Evolutionary conservation across 495 filamentous ascomycete species (phyloP), one percentile per base, ranked within the genome.

Genomic region (Aspergillus nidulans): DNA sequence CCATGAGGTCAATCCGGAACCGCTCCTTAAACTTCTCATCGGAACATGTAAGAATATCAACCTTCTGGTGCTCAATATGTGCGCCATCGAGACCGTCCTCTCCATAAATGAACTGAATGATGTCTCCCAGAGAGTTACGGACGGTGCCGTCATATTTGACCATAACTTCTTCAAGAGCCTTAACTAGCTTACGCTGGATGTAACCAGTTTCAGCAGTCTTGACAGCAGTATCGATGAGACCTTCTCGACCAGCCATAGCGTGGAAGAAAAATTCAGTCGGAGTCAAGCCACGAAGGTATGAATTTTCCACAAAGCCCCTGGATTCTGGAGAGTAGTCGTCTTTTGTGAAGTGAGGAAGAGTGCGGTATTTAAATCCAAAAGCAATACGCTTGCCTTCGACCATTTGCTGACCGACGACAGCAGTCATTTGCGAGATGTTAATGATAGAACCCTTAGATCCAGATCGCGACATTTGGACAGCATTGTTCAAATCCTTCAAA

Each of bases 181-280:
- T 99, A 65, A 99, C 94, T 34, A 99, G 80, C 73, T 95, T 89
- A 71, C 94, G 90, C 72, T 99, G 94, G 59, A 99, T 97, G 69
- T 99, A 99, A 73, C 94, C 94, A 39, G 94, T 99, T 66, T 99
- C 94, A 30, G 94, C 94, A 56, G 94, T 99, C 80, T 99, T 99
- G 67, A 99, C 94, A 62, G 94, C 94, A 19, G 94, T 99, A 82
- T 99, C 94, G 62, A 99, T 99, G 42, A 99, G 79, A 94, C 94
- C 94, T 73, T 99, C 94, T 75, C 94, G 86, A 88, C 94, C 94
- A 75, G 94, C 94, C 94, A 99, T 99, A 60, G 94, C 94, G 76
- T 99, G 94, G 81, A 99, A 99, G 79, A 96, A 99, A 71, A 97
- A 99, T 62, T 99, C 94, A 1, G 88, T 87, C 1, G 94, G 92